Base-by-base conservation (phyloP, 108 stramenopile species). In the Parietichytrium sp. region DNA sequence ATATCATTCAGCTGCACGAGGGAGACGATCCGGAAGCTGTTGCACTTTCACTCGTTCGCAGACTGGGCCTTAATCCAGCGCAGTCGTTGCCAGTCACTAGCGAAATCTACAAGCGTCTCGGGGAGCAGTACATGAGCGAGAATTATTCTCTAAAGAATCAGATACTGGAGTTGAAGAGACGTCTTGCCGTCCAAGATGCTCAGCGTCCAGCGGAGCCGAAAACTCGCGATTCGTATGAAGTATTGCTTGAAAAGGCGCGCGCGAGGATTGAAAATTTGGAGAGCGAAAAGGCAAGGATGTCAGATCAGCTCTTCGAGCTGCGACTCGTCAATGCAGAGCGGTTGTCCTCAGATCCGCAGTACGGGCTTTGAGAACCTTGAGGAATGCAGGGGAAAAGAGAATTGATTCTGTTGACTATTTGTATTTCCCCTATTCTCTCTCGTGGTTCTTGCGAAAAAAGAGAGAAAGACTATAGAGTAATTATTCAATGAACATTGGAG, bases 161-260 rank as follows among this genome's bases (percentile, higher is more conserved):
- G 61, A 42, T 72, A 0, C 38, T 33, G 6, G 61, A 72, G 33
- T 42, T 72, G 23, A n/a, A n/a, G n/a, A n/a, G n/a, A n/a, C n/a
- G n/a, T n/a, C 33, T 72, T 33, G 38, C 36, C 33, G 38, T 33
- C 7, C 23, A 33, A 33, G 45, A 72, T 33, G 33, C 20, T 16
- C 61, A 38, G 42, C 61, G 61, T 42, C n/a, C 42, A 12, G 61
- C 38, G 10, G 42, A 25, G 29, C 38, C 6, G 15, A 45, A n/a
- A 8, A 45, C 61, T 7, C 61, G 45, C 10, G 61, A 72, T 33
- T 47, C 61, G n/a, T 72, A 72, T 3, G 61, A 72, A 42, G 61
- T 42, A 6, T 45, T 72, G 15, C 42, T 72, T 33, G 61, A 72
- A 13, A 16, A 42, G 20, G 61, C 61, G 10, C 38, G 38, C 10